Base-by-base conservation (phyloP, 345 rosid species). In the Pseudoturritis turrita region DNA sequence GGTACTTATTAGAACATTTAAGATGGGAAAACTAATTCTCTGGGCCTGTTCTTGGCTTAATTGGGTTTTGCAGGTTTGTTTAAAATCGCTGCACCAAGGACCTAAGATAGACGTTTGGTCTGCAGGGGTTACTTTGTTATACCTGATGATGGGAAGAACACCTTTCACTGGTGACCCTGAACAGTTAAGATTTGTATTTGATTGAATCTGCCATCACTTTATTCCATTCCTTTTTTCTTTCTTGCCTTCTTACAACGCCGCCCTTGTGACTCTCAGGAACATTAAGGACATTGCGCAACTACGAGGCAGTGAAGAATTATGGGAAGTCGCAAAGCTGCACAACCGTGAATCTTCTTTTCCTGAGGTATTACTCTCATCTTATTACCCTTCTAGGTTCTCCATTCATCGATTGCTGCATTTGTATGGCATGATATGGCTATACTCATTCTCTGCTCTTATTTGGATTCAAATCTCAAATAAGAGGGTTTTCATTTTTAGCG, bases 131-230 rank as follows among this genome's bases (percentile, higher is more conserved):
- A 85, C 97, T 79, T 80, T 95, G 43, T 91, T 92, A 50, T 89
- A 89, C 71, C 82, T 92, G 17, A 86, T 90, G 47, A 82, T 81
- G 19, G 98, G 99, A 57, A 88, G 80, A 66, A 62, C 86, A 53
- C 98, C 99, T 49, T 92, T 95, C 78, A 71, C 73, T 23, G 98
- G 97, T 11, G 96, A 92, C 64, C 99, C 97, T 31, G 99, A 95
- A 68, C 97, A 92, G 37, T 33, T 29, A 9, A 33, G 37, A 33
- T 8, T 33, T 33, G 37, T 33, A 1, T 3, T 33, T 33, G 51
- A 44, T 35, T 64, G 57, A 39, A 12, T 65, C 2, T 37, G 11
- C 40, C 18, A 23, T 51, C 55, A 67, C 40, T 50, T 56, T 17
- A 19, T 11, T 46, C 33, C 54, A 65, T n/a, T 36, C 5, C 5